Percentiles rank a stretch among this genome's conserved stretches.
These are phyloP conservation scores for Chalara sp. DNA, from an alignment of 2,329 filamentous ascomycete species.

Conservation along the genomic window DNA sequence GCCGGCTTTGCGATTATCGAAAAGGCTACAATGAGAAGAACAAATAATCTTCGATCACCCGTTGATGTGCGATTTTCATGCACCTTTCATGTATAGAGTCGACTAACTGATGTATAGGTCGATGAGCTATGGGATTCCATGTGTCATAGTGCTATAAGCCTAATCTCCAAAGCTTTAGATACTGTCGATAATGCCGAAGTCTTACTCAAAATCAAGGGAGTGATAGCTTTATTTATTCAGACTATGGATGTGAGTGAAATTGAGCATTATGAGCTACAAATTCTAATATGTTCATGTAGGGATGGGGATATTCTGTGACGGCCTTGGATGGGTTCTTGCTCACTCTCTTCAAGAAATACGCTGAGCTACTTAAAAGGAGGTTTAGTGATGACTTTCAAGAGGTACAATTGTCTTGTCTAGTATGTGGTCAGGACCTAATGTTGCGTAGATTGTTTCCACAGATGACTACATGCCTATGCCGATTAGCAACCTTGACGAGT, in stretches of 20 bases:
- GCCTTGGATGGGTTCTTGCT: slow-evolving; percentile 79
- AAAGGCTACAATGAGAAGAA: slow-evolving; percentile 82
- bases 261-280: not conserved
- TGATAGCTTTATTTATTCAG: slow-evolving; percentile 90
- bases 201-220: slow-evolving; percentile 88
- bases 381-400: slow-evolving; percentile 97
- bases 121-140: slow-evolving; percentile 98
- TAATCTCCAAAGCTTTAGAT: slow-evolving; percentile 73
- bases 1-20: slow-evolving; percentile 96
- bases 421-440: slow-evolving; percentile 8
- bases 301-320: slow-evolving; percentile 82
- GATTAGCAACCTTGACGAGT: slow-evolving; percentile 83
- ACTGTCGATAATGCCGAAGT: slow-evolving; percentile 83
- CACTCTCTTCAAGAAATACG: slow-evolving; percentile 83
- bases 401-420: slow-evolving; percentile 34
- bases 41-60: slow-evolving; percentile 72
- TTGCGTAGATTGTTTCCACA: slow-evolving; percentile 62
- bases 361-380: slow-evolving; percentile 78
- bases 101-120: slow-evolving; percentile 44
- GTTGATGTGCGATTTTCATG: slow-evolving; percentile 59
- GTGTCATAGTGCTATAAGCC: slow-evolving; percentile 77
- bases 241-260: slow-evolving; percentile 75
- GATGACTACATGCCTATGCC: slow-evolving; percentile 99
- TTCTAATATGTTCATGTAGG: slow-evolving; percentile 39
- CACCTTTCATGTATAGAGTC: not conserved